Conservation (phyloP, 495 filamentous ascomycete genomes). For the Achaetomiella virescens region DNA sequence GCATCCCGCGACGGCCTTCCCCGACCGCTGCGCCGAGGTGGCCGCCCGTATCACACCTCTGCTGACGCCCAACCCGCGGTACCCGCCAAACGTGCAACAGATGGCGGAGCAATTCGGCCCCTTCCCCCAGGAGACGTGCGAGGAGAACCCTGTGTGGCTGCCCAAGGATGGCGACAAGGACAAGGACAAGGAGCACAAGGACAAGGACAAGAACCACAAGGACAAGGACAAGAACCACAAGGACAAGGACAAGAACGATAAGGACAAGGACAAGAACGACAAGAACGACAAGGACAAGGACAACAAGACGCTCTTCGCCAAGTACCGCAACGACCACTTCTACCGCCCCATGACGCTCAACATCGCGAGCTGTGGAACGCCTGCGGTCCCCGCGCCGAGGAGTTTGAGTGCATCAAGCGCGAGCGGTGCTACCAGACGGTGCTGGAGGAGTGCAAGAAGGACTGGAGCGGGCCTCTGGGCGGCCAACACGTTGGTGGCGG, state of each 20-base stretch:
- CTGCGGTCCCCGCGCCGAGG: not conserved
- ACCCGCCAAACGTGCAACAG: not conserved
- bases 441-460: not conserved
- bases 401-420: not conserved
- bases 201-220: not conserved
- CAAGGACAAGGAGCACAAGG: not conserved
- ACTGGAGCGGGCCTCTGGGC: not conserved
- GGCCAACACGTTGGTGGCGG: too few relatives aligned
- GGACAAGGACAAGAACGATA: not conserved
- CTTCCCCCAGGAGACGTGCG: slow-evolving; percentile 2
- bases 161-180: not conserved
- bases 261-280: not conserved
- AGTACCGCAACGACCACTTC: not conserved
- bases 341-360: not conserved
- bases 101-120: slow-evolving; percentile 5
- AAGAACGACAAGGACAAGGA: not conserved
- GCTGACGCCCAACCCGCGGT: slow-evolving; percentile 3
- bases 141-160: not conserved
- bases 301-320: not conserved
- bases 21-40: not conserved
- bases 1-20: not conserved
- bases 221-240: not conserved
- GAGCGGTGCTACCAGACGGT: slow-evolving; percentile 6
- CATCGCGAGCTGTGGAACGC: slow-evolving; percentile 2
- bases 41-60: slow-evolving; percentile 2